A percentile compares a stretch with the other conserved stretches of the same genome.
Conservation (phyloP, 2,329 filamentous ascomycete genomes). For the Sclerotinia glacialis region DNA sequence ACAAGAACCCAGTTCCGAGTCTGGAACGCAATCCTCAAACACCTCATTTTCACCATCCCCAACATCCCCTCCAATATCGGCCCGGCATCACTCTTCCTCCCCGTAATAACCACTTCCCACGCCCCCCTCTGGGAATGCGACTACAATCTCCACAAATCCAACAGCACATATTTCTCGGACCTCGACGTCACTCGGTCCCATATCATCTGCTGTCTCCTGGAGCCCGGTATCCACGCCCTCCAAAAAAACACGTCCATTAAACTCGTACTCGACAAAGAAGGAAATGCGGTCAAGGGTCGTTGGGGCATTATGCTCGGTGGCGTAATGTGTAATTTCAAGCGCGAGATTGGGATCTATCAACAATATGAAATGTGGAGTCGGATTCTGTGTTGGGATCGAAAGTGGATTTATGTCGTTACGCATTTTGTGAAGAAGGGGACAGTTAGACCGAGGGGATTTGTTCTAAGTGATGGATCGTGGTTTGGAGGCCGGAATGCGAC, state of each 20-base stretch:
- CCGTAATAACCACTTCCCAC: slow-evolving; percentile 56
- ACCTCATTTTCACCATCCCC: slow-evolving; percentile 44
- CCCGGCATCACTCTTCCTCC: slow-evolving; percentile 53
- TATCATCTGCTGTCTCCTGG: slow-evolving; percentile 67
- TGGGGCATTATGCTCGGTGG: slow-evolving; percentile 68
- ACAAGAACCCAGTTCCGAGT: slow-evolving; percentile 44
- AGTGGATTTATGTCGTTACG: slow-evolving; percentile 76
- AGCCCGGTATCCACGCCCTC: slow-evolving; percentile 54
- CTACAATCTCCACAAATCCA: slow-evolving; percentile 72
- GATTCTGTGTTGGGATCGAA: slow-evolving; percentile 72
- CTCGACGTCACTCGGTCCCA: slow-evolving; percentile 75
- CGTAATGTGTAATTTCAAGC: slow-evolving; percentile 70
- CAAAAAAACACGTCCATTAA: slow-evolving; percentile 49
- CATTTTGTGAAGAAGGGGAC: slow-evolving; percentile 66
- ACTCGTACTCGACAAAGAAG: slow-evolving; percentile 46
- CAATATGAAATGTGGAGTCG: slow-evolving; percentile 72
- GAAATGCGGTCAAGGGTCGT: slow-evolving; percentile 50
- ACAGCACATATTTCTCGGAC: slow-evolving; percentile 68
- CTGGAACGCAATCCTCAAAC: slow-evolving; percentile 46
- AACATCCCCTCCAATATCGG: slow-evolving; percentile 38
- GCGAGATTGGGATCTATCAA: slow-evolving; percentile 68
- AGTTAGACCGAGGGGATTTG: slow-evolving; percentile 52
- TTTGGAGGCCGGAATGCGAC: slow-evolving; percentile 43
- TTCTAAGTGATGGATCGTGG: slow-evolving; percentile 42
- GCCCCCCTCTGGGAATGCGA: slow-evolving; percentile 64